Base-by-base conservation (phyloP, 306 rosid genomes). In the Inga leiocalycina region DNA sequence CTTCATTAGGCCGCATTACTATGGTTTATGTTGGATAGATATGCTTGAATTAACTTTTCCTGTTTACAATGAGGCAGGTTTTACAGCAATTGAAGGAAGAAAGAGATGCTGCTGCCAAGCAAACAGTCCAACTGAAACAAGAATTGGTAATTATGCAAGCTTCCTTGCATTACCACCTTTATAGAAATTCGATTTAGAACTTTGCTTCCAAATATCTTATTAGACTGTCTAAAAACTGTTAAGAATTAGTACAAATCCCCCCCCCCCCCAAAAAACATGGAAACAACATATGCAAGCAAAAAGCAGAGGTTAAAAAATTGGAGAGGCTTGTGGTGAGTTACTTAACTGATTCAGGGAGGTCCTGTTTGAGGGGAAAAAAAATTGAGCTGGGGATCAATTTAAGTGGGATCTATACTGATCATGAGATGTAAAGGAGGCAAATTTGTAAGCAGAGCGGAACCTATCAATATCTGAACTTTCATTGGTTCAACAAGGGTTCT, bases 61-160 rank as follows among this genome's bases (percentile, higher is more conserved):
- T 87, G 74, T 82, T 73, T 52, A 30, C 85, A 82, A 46, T 82
- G 88, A 76, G 70, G 57, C 93, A 89, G 91, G 78, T 89, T 79
- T 49, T 90, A 70, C 94, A 89, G 73, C 91, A 65, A 57, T 78
- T 94, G 88, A 92, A 87, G 89, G 99, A 91, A 85, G 99, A 96
- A 86, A 91, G 89, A 86, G 98, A 96, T 76, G 83, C 84, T 19
- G 93, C 93, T 74, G 82, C 88, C 57, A 89, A 88, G 81, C 99
- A 90, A 85, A 93, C 97, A 22, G 84, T 90, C 71, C 92, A 88
- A 65, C 97, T 96, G 80, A 97, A 91, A 86, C 94, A 88, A 78
- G 98, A 96, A 90, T 85, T 94, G 97, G 99, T 96, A 69, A 84
- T 24, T 80, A 35, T 81, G 79, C 75, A 44, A 74, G 41, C 44